These are phyloP conservation scores for Pythium dissimile DNA, from an alignment of 352 stramenopile species.

Conservation along the genomic window DNA sequence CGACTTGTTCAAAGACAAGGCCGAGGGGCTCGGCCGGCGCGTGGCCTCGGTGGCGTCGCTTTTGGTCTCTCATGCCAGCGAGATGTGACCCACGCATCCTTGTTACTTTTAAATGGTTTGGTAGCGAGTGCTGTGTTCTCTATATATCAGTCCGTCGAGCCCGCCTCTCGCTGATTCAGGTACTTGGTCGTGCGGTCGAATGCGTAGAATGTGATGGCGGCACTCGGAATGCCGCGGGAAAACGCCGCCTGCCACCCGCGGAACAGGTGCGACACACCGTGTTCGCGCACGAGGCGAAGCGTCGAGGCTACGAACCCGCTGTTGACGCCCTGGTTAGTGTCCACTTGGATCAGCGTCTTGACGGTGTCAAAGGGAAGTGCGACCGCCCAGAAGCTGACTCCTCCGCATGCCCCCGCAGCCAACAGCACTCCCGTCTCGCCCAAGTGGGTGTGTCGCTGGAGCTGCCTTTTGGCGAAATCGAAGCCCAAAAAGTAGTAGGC, in stretches of 20 bases:
- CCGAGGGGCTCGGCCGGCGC: slow-evolving; percentile 64
- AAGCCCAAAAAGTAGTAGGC: slow-evolving; percentile 87
- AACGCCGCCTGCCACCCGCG: slow-evolving; percentile 81
- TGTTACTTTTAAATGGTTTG: neutral
- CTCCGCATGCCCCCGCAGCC: slow-evolving; percentile 62
- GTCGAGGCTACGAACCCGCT: slow-evolving; percentile 41
- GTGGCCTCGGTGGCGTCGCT: slow-evolving; percentile 47
- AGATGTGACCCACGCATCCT: no score
- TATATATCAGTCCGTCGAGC: no score
- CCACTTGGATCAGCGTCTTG: slow-evolving; percentile 82
- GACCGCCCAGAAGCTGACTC: slow-evolving; percentile 83
- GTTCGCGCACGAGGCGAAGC: slow-evolving; percentile 41
- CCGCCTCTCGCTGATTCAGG: slow-evolving; percentile 34
- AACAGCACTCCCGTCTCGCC: slow-evolving; percentile 57
- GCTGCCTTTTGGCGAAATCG: slow-evolving; percentile 54
- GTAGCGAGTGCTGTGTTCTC: neutral
- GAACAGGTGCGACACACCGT: slow-evolving; percentile 63
- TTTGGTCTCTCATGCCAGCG: neutral
- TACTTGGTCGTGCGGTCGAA: slow-evolving; percentile 64
- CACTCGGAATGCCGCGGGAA: slow-evolving; percentile 66
- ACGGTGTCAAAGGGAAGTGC: slow-evolving; percentile 83
- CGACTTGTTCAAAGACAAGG: slow-evolving; percentile 80
- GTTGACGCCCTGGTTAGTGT: slow-evolving; percentile 38
- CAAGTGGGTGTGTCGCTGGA: slow-evolving; percentile 22
- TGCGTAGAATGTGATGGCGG: slow-evolving; percentile 79